phyloP scores from a whole-genome alignment of 2,329 filamentous ascomycete genomes.

The Blastomyces emzantsi region DNA sequence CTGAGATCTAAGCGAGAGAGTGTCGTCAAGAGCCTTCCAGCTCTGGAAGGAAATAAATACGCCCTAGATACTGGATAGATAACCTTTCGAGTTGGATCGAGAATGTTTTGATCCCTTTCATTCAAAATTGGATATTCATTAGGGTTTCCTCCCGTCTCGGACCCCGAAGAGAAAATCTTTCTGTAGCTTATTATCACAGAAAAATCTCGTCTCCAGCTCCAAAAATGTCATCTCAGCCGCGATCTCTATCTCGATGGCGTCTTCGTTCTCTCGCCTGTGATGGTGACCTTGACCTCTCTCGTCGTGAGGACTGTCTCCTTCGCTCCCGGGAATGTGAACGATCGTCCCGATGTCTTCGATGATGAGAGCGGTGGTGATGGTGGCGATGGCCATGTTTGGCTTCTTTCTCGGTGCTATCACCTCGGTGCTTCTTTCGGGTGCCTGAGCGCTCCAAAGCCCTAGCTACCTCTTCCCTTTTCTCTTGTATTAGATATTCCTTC shows the following conservation, averaged over 20 bases:
- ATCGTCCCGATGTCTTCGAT: conserved; percentile 25
- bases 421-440: conserved; percentile 25
- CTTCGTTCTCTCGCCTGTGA: conserved; percentile 15
- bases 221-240: conserved; percentile 9
- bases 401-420: conserved; percentile 33
- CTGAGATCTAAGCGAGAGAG: background rate
- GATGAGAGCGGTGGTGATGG: conserved; percentile 42
- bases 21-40: background rate
- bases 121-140: background rate
- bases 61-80: background rate
- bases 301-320: conserved; percentile 21
- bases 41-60: background rate
- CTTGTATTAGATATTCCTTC: conserved; percentile 80
- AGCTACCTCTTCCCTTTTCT: conserved; percentile 83
- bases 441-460: conserved; percentile 51
- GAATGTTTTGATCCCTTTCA: background rate
- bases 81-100: background rate
- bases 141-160: background rate
- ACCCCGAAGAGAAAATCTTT: background rate
- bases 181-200: background rate
- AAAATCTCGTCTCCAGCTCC: background rate
- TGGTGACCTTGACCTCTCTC: conserved; percentile 21
- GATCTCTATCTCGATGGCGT: conserved; percentile 24
- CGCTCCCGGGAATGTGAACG: conserved; percentile 25
- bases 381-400: conserved; percentile 37